A percentile compares a stretch with the other conserved stretches of the same genome.
phyloP scores from a whole-genome alignment of 345 rosid species.

The Nephelium lappaceum region DNA sequence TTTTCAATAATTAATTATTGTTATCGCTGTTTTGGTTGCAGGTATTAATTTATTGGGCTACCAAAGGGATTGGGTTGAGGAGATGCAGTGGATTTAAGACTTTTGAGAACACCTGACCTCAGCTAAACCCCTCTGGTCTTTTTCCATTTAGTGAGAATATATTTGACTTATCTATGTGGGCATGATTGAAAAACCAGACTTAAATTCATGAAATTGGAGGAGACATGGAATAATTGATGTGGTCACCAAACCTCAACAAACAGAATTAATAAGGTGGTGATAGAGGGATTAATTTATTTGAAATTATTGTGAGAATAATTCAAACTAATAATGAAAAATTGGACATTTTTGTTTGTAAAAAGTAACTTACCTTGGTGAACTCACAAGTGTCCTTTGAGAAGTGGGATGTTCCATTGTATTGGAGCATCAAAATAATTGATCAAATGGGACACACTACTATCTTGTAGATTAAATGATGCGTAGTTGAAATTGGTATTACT shows the following conservation, averaged over 20 bases:
- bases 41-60: neutral
- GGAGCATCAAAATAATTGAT: neutral
- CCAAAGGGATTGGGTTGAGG: neutral
- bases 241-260: neutral
- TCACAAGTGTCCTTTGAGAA: neutral
- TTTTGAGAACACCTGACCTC: neutral
- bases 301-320: neutral
- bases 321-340: neutral
- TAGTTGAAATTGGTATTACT: neutral
- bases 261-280: neutral
- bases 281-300: too few relatives aligned
- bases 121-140: neutral
- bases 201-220: neutral
- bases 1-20: neutral
- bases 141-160: neutral
- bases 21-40: neutral
- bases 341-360: neutral
- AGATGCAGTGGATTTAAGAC: neutral
- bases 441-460: neutral
- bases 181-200: neutral
- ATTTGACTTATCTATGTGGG: too few relatives aligned
- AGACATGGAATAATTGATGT: neutral
- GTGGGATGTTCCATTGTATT: neutral
- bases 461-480: neutral
- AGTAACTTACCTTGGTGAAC: neutral